Evolutionary conservation across 768 basidiomycete species (phyloP).

Genomic region (Tremella fuciformis): DNA sequence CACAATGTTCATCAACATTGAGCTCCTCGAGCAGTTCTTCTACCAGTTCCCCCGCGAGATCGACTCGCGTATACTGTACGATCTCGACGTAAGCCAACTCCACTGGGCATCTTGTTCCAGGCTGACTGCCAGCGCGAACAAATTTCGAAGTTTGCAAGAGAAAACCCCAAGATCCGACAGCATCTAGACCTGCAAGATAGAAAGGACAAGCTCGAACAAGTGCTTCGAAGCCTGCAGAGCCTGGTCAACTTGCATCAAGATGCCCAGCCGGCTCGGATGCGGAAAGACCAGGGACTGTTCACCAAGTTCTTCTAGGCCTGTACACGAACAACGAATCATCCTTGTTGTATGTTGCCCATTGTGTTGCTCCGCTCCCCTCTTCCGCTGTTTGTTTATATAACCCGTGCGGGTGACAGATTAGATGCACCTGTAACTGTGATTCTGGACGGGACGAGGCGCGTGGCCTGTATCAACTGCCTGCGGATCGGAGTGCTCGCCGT

Average conservation of each 20-base stretch:
- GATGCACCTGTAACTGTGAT: too few relatives aligned
- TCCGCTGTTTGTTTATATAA: too few relatives aligned
- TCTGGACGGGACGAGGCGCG: too few relatives aligned
- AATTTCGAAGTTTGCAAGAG: conserved; percentile 85
- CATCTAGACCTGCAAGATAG: conserved; percentile 94
- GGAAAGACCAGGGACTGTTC: conserved; percentile 40
- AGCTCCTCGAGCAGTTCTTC: conserved; percentile 96
- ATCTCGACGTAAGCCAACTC: conserved; percentile 64
- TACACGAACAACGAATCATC: too few relatives aligned
- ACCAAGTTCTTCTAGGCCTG: conserved; percentile 47
- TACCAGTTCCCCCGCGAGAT: conserved; percentile 99
- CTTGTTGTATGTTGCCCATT: too few relatives aligned
- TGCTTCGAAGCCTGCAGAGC: conserved; percentile 65
- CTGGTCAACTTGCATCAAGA: conserved; percentile 79
- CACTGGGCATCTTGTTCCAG: background rate
- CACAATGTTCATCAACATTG: conserved; percentile 98
- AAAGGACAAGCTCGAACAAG: conserved; percentile 96
- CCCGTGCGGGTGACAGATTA: too few relatives aligned
- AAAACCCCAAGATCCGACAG: conserved; percentile 81
- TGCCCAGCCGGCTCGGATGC: conserved; percentile 57
- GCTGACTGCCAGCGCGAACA: conserved; percentile 60
- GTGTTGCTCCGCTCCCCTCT: too few relatives aligned
- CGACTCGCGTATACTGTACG: conserved; percentile 85
- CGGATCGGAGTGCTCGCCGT: too few relatives aligned
- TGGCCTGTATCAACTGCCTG: too few relatives aligned